phyloP scores from a whole-genome alignment of 1,139 yeast genomes.

The Blastobotrys arbuscula region DNA sequence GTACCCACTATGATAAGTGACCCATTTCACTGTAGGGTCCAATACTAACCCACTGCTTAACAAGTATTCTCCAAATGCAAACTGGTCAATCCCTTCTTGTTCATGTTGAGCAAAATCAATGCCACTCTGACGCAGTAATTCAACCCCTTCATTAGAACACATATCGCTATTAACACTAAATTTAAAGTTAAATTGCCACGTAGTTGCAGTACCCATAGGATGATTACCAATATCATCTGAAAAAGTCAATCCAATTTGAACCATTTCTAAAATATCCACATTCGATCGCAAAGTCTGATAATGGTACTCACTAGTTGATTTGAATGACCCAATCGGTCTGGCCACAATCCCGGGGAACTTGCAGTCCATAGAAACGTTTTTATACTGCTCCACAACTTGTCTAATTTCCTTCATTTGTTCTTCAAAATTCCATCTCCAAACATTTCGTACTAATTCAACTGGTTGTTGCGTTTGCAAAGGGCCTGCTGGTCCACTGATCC shows the following conservation, averaged over 20 bases:
- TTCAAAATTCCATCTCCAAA: slow-evolving; percentile 82
- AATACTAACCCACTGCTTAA: slow-evolving; percentile 82
- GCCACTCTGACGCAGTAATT: slow-evolving; percentile 72
- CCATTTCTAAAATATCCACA: slow-evolving; percentile 77
- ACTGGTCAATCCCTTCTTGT: slow-evolving; percentile 71
- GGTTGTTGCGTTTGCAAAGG: slow-evolving; percentile 4
- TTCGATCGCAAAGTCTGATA: slow-evolving; percentile 91
- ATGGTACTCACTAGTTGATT: slow-evolving; percentile 86
- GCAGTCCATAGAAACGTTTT: slow-evolving; percentile 67
- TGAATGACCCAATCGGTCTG: slow-evolving; percentile 93
- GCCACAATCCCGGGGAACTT: slow-evolving; percentile 97
- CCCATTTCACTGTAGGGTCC: slow-evolving; percentile 73
- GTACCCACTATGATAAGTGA: slow-evolving; percentile 85
- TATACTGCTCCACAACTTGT: slow-evolving; percentile 61
- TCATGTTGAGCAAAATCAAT: slow-evolving; percentile 74
- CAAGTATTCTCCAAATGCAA: slow-evolving; percentile 76
- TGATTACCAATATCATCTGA: slow-evolving; percentile 73
- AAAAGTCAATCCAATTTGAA: slow-evolving; percentile 83
- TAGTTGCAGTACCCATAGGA: slow-evolving; percentile 55
- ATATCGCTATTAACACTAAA: slow-evolving; percentile 70
- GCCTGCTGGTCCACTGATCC: background rate
- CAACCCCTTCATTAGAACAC: slow-evolving; percentile 75
- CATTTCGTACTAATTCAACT: slow-evolving; percentile 38
- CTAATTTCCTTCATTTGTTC: slow-evolving; percentile 74
- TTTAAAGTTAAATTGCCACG: slow-evolving; percentile 93